Evolutionary conservation across 768 basidiomycete species (phyloP).

Genomic region (Mycena capillaripes): DNA sequence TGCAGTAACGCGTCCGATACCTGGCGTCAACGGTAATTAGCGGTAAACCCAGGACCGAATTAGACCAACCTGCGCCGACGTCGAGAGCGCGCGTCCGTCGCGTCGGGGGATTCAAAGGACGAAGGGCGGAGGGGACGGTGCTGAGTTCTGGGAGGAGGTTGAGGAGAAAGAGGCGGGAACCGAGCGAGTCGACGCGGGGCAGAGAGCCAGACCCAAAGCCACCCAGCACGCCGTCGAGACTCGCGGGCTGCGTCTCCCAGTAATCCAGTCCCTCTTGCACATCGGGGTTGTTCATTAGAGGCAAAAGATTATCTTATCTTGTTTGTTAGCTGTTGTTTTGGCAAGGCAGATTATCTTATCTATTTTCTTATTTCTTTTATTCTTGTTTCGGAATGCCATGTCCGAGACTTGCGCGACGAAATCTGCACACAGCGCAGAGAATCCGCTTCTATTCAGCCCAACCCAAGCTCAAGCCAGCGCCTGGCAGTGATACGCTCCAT

Average conservation of each 20-base stretch:
- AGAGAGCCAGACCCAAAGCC: constrained; percentile 75
- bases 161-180: constrained; percentile 90
- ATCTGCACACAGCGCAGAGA: no score
- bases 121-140: constrained; percentile 80
- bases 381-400: not conserved
- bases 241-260: constrained; percentile 88
- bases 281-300: constrained; percentile 56
- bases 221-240: constrained; percentile 90
- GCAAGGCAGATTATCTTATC: not conserved
- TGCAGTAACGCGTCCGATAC: constrained; percentile 92
- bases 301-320: not conserved
- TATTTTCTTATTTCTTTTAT: not conserved
- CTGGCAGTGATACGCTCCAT: constrained; percentile 5
- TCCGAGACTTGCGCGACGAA: constrained; percentile 4
- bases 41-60: no score
- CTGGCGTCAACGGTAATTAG: no score
- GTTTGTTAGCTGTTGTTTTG: no score
- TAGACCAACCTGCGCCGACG: constrained; percentile 92
- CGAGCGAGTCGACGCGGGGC: constrained; percentile 91
- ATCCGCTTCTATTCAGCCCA: constrained; percentile 25
- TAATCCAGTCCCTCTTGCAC: constrained; percentile 87
- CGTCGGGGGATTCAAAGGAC: constrained; percentile 55
- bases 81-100: constrained; percentile 82
- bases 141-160: constrained; percentile 85
- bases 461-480: constrained; percentile 23